Base-by-base conservation (phyloP, 805 yeast genomes). In the Spencermartinsiella europaea region DNA sequence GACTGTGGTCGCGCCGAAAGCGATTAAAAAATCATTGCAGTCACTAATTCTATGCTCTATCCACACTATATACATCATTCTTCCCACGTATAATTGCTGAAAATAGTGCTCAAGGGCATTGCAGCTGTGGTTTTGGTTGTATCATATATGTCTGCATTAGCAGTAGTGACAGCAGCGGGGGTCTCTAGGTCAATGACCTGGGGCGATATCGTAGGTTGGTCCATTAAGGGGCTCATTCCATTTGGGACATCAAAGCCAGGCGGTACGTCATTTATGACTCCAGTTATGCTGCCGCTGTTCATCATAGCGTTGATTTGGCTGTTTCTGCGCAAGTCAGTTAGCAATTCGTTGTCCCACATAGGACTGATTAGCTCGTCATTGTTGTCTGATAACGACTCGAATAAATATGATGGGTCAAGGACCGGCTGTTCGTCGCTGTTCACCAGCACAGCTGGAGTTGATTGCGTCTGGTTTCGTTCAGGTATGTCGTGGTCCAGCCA, bases 361-460 rank as follows among this genome's bases (percentile, higher is more conserved):
- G 31, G 31, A 25, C 31, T 25, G 31, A 25, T 25, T 12, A 25
- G 31, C 12, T 25, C 31, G 12, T 25, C 31, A 25, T 25, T 25
- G 12, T 25, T 25, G 31, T 25, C 31, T 25, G 31, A 25, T 25
- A 25, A 12, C 7, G 31, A 25, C 12, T 25, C 31, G 12, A 25
- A 25, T 12, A 25, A 12, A 25, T 25, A 25, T 12, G 31, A 7
- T 12, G 31, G 12, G 31, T 25, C 31, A 7, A 34, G 40, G 17
- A n/a, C 33, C 7, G 15, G 25, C 2, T 5, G 21, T 3, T 5
- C 39, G 17, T 5, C 34, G 22, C 5, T 15, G 4, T 38, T 17
- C 19, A 36, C 3, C 3, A 20, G 4, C 2, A 42, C 10, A 10
- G 46, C 46, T 5, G 46, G 46, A 2, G 46, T 43, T 14, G 46